A percentile compares a stretch with the other conserved stretches of the same genome.
Conservation (phyloP, 2,329 filamentous ascomycete genomes). For the Botrytis squamosa region DNA sequence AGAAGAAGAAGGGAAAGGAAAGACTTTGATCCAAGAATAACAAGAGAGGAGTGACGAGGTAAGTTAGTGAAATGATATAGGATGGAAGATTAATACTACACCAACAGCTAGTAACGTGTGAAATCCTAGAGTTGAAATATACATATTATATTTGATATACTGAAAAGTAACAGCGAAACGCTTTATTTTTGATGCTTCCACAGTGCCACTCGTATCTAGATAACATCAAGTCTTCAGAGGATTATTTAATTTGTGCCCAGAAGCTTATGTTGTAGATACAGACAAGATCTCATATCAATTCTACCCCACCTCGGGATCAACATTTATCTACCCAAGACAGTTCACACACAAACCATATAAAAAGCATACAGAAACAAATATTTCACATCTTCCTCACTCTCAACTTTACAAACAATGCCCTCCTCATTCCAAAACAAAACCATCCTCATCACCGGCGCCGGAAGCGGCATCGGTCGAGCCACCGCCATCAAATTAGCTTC, state of each 20-base stretch:
- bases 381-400: background rate
- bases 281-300: background rate
- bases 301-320: background rate
- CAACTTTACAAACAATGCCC: background rate
- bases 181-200: background rate
- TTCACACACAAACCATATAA: background rate
- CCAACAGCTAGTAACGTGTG: background rate
- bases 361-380: background rate
- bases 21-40: fast-evolving
- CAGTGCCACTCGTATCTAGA: background rate
- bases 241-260: fast-evolving
- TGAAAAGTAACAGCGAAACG: background rate
- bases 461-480: conserved; percentile 35
- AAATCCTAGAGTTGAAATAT: background rate
- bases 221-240: background rate
- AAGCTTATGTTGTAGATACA: background rate
- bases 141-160: background rate
- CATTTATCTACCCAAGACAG: background rate
- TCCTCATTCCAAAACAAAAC: conserved; percentile 27
- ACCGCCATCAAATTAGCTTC: conserved; percentile 35
- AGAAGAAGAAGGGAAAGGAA: background rate
- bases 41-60: background rate
- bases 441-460: conserved; percentile 37
- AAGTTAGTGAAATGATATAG: background rate
- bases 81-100: background rate